A percentile compares a stretch with the other conserved stretches of the same genome.
Conservation (phyloP, 2,329 filamentous ascomycete genomes). For the Penicillium olsonii region DNA sequence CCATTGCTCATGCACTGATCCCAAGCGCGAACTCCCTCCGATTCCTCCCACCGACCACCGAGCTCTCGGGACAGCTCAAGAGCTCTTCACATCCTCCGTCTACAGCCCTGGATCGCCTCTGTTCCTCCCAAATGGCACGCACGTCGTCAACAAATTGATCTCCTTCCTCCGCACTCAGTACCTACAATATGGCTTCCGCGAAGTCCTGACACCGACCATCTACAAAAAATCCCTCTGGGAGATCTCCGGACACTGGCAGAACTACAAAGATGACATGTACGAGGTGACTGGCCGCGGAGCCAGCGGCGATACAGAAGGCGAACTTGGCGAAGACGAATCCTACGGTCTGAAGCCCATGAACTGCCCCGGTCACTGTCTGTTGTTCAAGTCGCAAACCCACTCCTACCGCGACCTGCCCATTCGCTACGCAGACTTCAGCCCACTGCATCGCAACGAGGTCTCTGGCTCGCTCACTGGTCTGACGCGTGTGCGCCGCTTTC, state of each 20-base stretch:
- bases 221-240: conserved; percentile 89
- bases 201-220: conserved; percentile 86
- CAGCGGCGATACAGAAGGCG: conserved; percentile 44
- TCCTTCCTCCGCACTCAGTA: conserved; percentile 83
- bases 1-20: conserved; percentile 24
- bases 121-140: conserved; percentile 77
- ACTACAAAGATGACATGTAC: conserved; percentile 92
- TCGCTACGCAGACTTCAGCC: conserved; percentile 83
- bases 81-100: conserved; percentile 74
- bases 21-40: conserved; percentile 26
- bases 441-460: conserved; percentile 82
- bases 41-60: conserved; percentile 52
- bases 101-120: conserved; percentile 86
- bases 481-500: conserved; percentile 81
- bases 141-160: conserved; percentile 80
- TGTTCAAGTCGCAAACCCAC: conserved; percentile 72
- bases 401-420: conserved; percentile 81
- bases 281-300: conserved; percentile 63
- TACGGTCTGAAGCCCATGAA: conserved; percentile 93
- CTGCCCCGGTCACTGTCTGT: conserved; percentile 82
- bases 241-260: conserved; percentile 81
- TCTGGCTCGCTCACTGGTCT: conserved; percentile 79
- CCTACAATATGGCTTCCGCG: conserved; percentile 78
- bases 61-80: conserved; percentile 57
- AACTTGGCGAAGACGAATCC: conserved; percentile 64